Conservation (phyloP, 2,329 filamentous ascomycete genomes). For the Mycogone perniciosa region DNA sequence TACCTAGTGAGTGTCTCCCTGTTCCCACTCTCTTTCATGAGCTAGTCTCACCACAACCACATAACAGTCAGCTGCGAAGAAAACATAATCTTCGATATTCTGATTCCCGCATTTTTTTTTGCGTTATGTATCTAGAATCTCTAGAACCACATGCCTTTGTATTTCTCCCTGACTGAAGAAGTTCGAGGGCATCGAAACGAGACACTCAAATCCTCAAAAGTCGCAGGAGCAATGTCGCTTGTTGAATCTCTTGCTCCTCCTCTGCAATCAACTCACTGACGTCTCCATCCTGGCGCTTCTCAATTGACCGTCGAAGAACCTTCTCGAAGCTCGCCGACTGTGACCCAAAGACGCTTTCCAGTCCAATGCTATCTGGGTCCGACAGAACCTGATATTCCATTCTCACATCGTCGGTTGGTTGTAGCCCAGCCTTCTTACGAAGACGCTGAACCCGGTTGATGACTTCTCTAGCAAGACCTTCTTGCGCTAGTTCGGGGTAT, state of each 20-base stretch:
- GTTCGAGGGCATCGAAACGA: neutral
- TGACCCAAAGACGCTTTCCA: constrained; percentile 62
- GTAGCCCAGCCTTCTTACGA: constrained; percentile 86
- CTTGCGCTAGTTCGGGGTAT: constrained; percentile 78
- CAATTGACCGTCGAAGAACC: constrained; percentile 68
- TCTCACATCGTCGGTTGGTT: constrained; percentile 87
- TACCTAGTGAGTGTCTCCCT: constrained; percentile 36
- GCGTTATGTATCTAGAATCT: neutral
- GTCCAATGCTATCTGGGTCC: constrained; percentile 70
- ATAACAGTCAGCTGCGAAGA: constrained; percentile 5
- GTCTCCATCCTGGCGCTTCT: constrained; percentile 32
- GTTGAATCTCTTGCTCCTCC: constrained; percentile 81
- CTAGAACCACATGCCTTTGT: neutral
- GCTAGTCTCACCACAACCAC: constrained; percentile 5
- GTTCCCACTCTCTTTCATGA: neutral
- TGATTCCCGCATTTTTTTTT: constrained; percentile 12
- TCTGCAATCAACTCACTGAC: constrained; percentile 56
- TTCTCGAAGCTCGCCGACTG: constrained; percentile 68
- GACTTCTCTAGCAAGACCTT: constrained; percentile 85
- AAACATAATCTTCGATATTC: neutral
- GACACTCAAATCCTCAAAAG: constrained; percentile 60
- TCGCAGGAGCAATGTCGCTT: constrained; percentile 71
- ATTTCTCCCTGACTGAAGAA: neutral
- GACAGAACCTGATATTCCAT: constrained; percentile 84
- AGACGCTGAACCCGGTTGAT: constrained; percentile 89